phyloP scores from a whole-genome alignment of 1,139 yeast species.

The Yamadazyma diospyri region DNA sequence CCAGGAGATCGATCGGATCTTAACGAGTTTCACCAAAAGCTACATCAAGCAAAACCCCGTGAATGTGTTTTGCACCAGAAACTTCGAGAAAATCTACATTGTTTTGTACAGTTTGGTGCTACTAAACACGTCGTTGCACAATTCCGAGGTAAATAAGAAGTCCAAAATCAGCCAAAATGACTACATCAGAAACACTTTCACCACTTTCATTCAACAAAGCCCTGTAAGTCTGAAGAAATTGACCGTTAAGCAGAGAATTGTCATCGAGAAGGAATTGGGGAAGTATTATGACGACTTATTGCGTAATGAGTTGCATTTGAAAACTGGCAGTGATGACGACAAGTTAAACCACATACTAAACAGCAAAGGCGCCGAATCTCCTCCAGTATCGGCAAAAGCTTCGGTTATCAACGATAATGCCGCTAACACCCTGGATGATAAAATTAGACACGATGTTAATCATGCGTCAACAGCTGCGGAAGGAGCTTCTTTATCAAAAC shows the following conservation, averaged over 20 bases:
- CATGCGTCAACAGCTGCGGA: conserved; percentile 4
- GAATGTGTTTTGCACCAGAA: conserved; percentile 47
- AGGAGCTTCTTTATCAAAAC: conserved; percentile 24
- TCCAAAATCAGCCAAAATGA: conserved; percentile 44
- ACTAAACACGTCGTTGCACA: conserved; percentile 68
- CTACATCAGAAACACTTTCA: conserved; percentile 55
- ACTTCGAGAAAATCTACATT: conserved; percentile 66
- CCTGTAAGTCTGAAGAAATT: conserved; percentile 24
- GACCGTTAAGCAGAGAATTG: conserved; percentile 37
- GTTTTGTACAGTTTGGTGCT: conserved; percentile 70
- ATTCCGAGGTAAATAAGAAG: conserved; percentile 40
- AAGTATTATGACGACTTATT: conserved; percentile 40
- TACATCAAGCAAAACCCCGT: conserved; percentile 56
- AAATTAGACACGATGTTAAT: neutral
- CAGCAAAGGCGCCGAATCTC: neutral
- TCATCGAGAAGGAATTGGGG: conserved; percentile 43
- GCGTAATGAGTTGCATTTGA: conserved; percentile 39
- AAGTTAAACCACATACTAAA: conserved; percentile 2
- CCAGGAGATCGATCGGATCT: conserved; percentile 73
- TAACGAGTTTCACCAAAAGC: conserved; percentile 65
- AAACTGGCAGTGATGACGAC: conserved; percentile 19
- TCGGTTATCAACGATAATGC: neutral
- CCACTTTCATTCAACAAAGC: conserved; percentile 39
- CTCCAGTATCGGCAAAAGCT: neutral
- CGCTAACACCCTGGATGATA: neutral